Evolutionary conservation across 2,329 filamentous ascomycete genomes (phyloP).

Genomic region (Phaeomoniella chlamydospora): DNA sequence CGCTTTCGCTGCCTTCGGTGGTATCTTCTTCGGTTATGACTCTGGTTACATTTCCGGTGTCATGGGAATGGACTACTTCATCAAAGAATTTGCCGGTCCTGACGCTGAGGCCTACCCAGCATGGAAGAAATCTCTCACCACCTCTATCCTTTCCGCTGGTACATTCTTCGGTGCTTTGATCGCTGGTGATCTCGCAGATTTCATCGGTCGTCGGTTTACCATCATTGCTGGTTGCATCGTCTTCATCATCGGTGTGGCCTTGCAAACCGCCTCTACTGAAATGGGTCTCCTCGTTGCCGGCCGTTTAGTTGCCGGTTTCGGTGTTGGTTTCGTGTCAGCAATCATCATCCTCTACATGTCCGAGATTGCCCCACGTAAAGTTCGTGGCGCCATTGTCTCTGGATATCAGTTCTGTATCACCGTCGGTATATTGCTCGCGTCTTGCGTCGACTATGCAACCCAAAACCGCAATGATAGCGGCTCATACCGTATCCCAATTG

Average conservation of each 20-base stretch:
- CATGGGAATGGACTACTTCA: conserved; percentile 35
- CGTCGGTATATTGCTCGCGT: conserved; percentile 60
- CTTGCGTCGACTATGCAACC: conserved; percentile 60
- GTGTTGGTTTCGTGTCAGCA: conserved; percentile 68
- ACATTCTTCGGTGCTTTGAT: conserved; percentile 70
- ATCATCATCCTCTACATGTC: conserved; percentile 81
- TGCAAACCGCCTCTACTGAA: conserved; percentile 45
- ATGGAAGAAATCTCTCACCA: conserved; percentile 45
- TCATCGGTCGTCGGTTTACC: conserved; percentile 57
- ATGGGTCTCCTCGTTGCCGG: conserved; percentile 55
- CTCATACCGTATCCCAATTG: conserved; percentile 70
- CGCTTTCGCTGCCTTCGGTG: conserved; percentile 45
- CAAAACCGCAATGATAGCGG: conserved; percentile 46
- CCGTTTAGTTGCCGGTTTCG: conserved; percentile 60
- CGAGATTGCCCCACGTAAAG: conserved; percentile 59
- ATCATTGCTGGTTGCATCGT: conserved; percentile 54
- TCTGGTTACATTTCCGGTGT: conserved; percentile 41
- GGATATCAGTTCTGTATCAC: conserved; percentile 78
- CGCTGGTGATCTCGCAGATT: conserved; percentile 63
- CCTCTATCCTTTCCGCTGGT: conserved; percentile 61
- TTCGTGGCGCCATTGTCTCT: conserved; percentile 65
- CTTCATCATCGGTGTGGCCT: conserved; percentile 53
- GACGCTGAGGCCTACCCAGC: conserved; percentile 25
- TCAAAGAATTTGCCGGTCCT: conserved; percentile 14
- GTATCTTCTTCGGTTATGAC: conserved; percentile 47